These are phyloP conservation scores for Didymella arachidicola DNA, from an alignment of 2,329 filamentous ascomycete genomes.

Conservation along the genomic window DNA sequence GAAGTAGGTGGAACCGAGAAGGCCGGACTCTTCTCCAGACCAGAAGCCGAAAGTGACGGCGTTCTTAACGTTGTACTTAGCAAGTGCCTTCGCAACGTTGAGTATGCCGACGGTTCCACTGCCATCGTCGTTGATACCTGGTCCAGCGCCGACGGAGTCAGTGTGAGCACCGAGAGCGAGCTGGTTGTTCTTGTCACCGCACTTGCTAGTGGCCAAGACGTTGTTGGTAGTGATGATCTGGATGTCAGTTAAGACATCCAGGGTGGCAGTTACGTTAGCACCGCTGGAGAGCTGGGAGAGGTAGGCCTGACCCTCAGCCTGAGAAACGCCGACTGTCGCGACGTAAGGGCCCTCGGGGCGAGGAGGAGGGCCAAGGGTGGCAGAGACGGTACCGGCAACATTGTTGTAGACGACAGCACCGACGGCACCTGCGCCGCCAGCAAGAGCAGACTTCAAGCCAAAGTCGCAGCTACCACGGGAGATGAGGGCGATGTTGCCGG, in stretches of 20 bases:
- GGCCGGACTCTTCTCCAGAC: constrained; percentile 50
- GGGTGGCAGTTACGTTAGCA: constrained; percentile 46
- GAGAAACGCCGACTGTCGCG: constrained; percentile 72
- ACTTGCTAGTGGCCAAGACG: constrained; percentile 49
- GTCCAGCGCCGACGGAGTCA: constrained; percentile 48
- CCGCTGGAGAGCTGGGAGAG: constrained; percentile 61
- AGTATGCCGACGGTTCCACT: constrained; percentile 49
- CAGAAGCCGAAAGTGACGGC: constrained; percentile 52
- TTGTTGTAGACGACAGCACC: constrained; percentile 80
- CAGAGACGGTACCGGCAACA: constrained; percentile 62
- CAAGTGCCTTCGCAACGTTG: constrained; percentile 48
- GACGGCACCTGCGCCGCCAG: constrained; percentile 72
- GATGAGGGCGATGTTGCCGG: constrained; percentile 74
- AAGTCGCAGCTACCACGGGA: constrained; percentile 75
- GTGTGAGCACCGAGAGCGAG: constrained; percentile 50
- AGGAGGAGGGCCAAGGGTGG: constrained; percentile 71
- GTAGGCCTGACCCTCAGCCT: constrained; percentile 65
- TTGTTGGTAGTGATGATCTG: constrained; percentile 58
- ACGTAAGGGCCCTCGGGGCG: constrained; percentile 64
- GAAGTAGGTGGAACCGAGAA: constrained; percentile 49
- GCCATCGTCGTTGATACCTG: constrained; percentile 54
- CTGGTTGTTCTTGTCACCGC: constrained; percentile 46
- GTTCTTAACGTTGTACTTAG: constrained; percentile 53
- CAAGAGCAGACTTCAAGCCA: constrained; percentile 72
- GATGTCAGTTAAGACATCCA: constrained; percentile 56